phyloP scores from a whole-genome alignment of 345 rosid species.

The Camelina hispida region DNA sequence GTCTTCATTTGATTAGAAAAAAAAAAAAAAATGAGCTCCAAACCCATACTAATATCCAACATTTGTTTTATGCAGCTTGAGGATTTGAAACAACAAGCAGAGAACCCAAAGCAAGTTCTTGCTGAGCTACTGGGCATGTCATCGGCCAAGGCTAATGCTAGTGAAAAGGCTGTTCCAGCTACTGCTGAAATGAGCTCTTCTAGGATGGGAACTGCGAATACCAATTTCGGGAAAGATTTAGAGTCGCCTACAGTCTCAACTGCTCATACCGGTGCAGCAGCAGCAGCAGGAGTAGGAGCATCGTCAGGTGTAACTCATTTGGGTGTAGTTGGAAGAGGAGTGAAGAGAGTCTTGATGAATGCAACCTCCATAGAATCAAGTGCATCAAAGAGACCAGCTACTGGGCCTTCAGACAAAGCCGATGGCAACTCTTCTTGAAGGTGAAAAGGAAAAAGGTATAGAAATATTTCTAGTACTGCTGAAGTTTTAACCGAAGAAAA shows the following conservation, averaged over 20 bases:
- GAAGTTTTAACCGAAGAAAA: conserved; percentile 12
- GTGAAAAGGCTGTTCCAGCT: conserved; percentile 51
- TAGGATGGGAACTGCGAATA: conserved; percentile 53
- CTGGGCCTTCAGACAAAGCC: conserved; percentile 53
- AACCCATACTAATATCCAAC: conserved; percentile 1
- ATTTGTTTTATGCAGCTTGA: conserved; percentile 69
- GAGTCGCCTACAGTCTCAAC: conserved; percentile 71
- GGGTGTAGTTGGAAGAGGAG: conserved; percentile 96
- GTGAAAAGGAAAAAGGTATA: neutral
- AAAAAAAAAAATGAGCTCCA: neutral
- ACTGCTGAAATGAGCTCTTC: conserved; percentile 59
- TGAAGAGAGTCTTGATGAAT: conserved; percentile 72
- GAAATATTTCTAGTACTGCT: neutral
- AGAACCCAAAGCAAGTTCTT: conserved; percentile 72
- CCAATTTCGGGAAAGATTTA: conserved; percentile 49
- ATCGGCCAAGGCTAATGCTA: conserved; percentile 53
- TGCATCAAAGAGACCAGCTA: conserved; percentile 62
- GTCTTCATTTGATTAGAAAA: neutral
- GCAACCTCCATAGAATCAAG: conserved; percentile 55
- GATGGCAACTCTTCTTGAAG: conserved; percentile 48
- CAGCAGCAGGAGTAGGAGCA: conserved; percentile 49
- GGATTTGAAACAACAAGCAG: conserved; percentile 75
- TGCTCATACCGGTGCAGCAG: conserved; percentile 69
- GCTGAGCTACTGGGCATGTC: conserved; percentile 75
- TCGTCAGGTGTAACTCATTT: conserved; percentile 72